Evolutionary conservation across 352 stramenopile species (phyloP).

Genomic region (Globisporangium barbulae): DNA sequence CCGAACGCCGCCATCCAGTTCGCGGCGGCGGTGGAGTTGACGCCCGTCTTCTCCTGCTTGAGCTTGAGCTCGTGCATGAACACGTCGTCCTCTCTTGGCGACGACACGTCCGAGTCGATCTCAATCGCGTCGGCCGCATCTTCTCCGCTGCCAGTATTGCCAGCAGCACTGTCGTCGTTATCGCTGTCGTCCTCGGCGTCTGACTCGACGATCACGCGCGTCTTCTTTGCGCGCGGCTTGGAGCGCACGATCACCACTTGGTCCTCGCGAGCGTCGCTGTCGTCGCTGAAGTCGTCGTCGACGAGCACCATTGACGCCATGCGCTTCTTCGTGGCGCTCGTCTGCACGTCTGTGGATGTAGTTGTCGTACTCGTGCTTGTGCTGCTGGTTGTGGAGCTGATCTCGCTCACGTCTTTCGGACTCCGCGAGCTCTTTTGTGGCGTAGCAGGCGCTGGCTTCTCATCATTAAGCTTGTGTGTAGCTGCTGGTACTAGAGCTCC

Average conservation of each 20-base stretch:
- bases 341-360: not conserved
- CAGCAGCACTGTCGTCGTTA: constrained; percentile 8
- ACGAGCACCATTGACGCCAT: constrained; percentile 22
- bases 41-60: constrained; percentile 24
- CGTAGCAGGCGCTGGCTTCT: not conserved
- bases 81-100: constrained; percentile 30
- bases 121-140: constrained; percentile 20
- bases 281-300: constrained; percentile 36
- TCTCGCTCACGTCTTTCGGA: constrained; percentile 29
- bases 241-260: constrained; percentile 37
- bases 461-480: constrained; percentile 9
- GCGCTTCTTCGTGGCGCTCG: constrained; percentile 24
- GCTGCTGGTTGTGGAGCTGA: constrained; percentile 13
- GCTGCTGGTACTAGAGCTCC: constrained; percentile 7
- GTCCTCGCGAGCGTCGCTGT: constrained; percentile 36
- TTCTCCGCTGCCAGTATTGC: not conserved
- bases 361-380: not conserved
- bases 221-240: constrained; percentile 42
- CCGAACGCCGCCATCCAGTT: constrained; percentile 66
- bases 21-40: not conserved
- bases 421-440: constrained; percentile 10
- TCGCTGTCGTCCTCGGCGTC: constrained; percentile 40
- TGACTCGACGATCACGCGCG: constrained; percentile 63
- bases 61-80: constrained; percentile 31
- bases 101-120: constrained; percentile 49